phyloP scores from a whole-genome alignment of 805 yeast species.

The Metschnikowia rubicola region DNA sequence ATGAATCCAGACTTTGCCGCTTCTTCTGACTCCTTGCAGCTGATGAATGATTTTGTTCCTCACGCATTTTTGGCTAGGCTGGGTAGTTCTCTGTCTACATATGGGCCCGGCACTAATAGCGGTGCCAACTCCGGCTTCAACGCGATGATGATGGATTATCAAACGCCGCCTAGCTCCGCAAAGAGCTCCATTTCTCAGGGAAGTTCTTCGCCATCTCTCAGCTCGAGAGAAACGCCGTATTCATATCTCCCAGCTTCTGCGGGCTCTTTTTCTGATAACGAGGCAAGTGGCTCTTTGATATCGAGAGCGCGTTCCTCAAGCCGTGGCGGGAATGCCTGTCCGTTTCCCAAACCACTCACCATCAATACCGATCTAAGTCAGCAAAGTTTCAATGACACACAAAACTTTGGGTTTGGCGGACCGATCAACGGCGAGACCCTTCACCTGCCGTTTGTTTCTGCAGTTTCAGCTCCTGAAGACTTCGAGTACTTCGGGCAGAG shows the following conservation, averaged over 20 bases:
- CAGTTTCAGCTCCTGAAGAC: slow-evolving; percentile 36
- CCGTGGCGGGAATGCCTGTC: slow-evolving; percentile 19
- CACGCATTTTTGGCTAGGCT: slow-evolving; percentile 33
- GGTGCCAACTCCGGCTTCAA: slow-evolving; percentile 21
- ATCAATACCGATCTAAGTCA: slow-evolving; percentile 33
- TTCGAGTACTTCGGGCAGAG: slow-evolving; percentile 26
- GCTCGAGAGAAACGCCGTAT: slow-evolving; percentile 1
- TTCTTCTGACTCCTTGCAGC: slow-evolving; percentile 42
- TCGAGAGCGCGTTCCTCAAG: slow-evolving; percentile 13
- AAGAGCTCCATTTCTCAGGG: slow-evolving; percentile 29
- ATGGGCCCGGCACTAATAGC: slow-evolving; percentile 10
- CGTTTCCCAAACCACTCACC: slow-evolving; percentile 34
- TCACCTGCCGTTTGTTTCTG: slow-evolving; percentile 43
- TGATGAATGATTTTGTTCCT: slow-evolving; percentile 44
- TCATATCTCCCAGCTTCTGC: slow-evolving; percentile 4
- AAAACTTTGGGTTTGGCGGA: slow-evolving; percentile 4
- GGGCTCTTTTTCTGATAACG: slow-evolving; percentile 23
- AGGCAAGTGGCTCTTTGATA: slow-evolving; percentile 25
- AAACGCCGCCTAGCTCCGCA: slow-evolving; percentile 36
- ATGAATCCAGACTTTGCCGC: slow-evolving; percentile 22
- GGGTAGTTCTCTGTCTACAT: slow-evolving; percentile 21
- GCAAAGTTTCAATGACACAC: neutral
- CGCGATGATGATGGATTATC: slow-evolving; percentile 40
- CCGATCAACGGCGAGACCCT: slow-evolving; percentile 18
- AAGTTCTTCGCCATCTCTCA: slow-evolving; percentile 16